Conservation (phyloP, 2,329 filamentous ascomycete genomes). For the Aspergillus carbonarius region DNA sequence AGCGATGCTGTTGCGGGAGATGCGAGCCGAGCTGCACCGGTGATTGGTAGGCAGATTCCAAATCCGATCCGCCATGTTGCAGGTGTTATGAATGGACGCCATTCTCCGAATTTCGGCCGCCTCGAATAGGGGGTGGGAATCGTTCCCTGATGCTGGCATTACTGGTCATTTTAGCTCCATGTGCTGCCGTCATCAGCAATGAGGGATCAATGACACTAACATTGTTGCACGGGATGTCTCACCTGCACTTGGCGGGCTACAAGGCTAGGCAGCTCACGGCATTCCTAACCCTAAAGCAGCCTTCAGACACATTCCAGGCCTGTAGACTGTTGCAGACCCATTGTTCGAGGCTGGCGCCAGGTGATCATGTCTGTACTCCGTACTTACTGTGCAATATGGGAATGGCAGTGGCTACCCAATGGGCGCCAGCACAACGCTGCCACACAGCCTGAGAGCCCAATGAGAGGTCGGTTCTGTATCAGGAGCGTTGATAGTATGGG, state of each 20-base stretch:
- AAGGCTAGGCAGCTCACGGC: slow-evolving; percentile 23
- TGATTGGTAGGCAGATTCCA: not conserved
- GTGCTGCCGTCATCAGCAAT: not conserved
- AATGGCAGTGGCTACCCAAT: not conserved
- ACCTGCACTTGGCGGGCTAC: slow-evolving; percentile 7
- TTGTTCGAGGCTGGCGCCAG: not conserved
- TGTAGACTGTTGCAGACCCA: not conserved
- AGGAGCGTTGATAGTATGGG: slow-evolving; percentile 15
- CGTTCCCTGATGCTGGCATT: not conserved
- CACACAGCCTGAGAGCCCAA: slow-evolving; percentile 16
- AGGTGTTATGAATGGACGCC: not conserved
- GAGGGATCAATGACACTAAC: not conserved
- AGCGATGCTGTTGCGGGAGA: not conserved
- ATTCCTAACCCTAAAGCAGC: slow-evolving; percentile 26
- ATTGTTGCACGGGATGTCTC: not conserved
- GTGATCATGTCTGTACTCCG: slow-evolving; percentile 7
- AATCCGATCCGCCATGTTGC: not conserved
- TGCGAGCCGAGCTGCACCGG: not conserved
- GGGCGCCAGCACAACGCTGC: not conserved
- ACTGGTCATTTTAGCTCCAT: not conserved
- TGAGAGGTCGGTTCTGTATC: slow-evolving; percentile 16
- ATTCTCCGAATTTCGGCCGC: not conserved
- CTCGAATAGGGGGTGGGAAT: not conserved
- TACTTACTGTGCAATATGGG: not conserved
- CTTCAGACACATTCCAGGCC: slow-evolving; percentile 26